These are phyloP conservation scores for Hanseniaspora lachancei DNA, from an alignment of 805 yeast genomes.

Conservation along the genomic window DNA sequence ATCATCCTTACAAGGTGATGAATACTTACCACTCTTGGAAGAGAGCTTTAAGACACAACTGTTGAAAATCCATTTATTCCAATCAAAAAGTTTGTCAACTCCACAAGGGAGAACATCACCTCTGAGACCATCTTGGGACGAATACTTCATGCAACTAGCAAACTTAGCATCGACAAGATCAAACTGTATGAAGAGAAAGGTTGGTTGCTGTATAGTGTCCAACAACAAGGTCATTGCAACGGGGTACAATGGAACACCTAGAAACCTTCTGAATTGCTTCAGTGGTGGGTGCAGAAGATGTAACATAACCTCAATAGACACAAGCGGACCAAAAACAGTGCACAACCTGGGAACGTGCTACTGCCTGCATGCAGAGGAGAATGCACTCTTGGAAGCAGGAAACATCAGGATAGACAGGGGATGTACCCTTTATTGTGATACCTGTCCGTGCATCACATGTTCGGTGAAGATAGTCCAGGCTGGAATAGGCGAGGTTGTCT, in stretches of 20 bases:
- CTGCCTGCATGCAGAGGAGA: slow-evolving; percentile 95
- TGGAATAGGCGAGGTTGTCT: slow-evolving; percentile 84
- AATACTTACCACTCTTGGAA: no score
- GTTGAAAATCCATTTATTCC: slow-evolving; percentile 9
- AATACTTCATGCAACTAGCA: slow-evolving; percentile 87
- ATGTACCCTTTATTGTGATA: slow-evolving; percentile 76
- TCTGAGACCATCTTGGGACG: slow-evolving; percentile 83
- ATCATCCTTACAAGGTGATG: no score
- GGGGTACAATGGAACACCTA: slow-evolving; percentile 95
- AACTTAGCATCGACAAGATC: slow-evolving; percentile 84
- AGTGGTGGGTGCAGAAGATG: slow-evolving; percentile 94
- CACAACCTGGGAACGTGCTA: slow-evolving; percentile 62
- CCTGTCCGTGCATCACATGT: slow-evolving; percentile 95
- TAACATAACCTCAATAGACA: slow-evolving; percentile 54
- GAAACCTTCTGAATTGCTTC: slow-evolving; percentile 75
- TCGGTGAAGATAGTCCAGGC: slow-evolving; percentile 87
- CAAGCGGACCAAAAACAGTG: background rate
- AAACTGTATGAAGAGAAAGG: slow-evolving; percentile 94
- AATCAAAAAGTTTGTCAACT: background rate
- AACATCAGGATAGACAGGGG: slow-evolving; percentile 52
- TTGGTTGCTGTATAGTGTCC: slow-evolving; percentile 87
- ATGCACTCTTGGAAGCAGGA: slow-evolving; percentile 88
- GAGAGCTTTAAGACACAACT: background rate
- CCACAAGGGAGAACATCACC: slow-evolving; percentile 16
- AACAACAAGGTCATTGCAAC: slow-evolving; percentile 83